Evolutionary conservation across 257 asterid genomes (phyloP).

Genomic region (Paraleonurus japonicus): DNA sequence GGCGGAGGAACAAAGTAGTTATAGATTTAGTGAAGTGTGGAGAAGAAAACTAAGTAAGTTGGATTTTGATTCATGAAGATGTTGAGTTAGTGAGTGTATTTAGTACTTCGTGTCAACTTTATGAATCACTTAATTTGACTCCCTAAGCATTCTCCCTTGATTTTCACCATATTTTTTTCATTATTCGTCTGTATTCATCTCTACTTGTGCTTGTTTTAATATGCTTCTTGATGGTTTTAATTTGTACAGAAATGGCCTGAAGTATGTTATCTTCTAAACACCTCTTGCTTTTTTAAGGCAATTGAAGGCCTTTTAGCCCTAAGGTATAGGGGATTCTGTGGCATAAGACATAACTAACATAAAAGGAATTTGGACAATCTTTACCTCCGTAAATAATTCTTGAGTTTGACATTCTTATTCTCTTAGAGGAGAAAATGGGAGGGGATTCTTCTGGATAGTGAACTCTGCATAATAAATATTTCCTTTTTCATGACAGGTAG

Average conservation of each 20-base stretch:
- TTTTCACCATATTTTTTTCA: neutral
- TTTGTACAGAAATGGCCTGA: neutral
- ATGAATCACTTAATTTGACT: neutral
- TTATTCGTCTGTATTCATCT: conserved; percentile 1
- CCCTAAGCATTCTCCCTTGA: conserved; percentile 10
- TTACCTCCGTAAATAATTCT: neutral
- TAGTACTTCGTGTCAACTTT: neutral
- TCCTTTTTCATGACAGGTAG: conserved; percentile 77
- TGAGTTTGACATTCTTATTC: conserved; percentile 27
- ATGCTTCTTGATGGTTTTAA: conserved; percentile 6
- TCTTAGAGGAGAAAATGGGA: conserved; percentile 26
- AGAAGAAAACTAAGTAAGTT: conserved; percentile 1
- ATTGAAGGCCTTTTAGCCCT: neutral
- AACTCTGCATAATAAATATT: conserved; percentile 36
- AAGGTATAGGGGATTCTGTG: neutral
- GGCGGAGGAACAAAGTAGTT: conserved; percentile 14
- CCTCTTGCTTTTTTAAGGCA: neutral
- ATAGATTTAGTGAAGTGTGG: conserved; percentile 16
- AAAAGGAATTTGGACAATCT: neutral
- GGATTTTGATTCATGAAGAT: neutral
- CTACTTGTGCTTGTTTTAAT: conserved; percentile 2
- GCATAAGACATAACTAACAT: conserved; percentile 5
- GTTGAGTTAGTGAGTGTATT: neutral
- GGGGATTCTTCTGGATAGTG: conserved; percentile 32
- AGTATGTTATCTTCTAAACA: neutral